Conservation (phyloP, 2,329 filamentous ascomycete species). For the Dryadomyces sulphureus region DNA sequence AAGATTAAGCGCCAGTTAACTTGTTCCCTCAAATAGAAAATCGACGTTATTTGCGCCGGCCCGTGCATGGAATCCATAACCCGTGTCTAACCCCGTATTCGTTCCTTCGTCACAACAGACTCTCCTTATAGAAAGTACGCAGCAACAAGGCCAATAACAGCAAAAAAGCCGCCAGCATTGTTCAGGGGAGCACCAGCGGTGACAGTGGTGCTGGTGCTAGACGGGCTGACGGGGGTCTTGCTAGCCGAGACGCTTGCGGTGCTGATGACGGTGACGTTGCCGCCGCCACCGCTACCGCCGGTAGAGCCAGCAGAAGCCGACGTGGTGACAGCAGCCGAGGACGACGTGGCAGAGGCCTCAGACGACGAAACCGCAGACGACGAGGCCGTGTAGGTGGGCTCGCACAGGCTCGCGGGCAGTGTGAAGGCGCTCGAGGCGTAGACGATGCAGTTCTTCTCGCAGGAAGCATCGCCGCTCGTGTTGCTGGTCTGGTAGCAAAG, state of each 20-base stretch:
- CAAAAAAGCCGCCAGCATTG: conserved; percentile 19
- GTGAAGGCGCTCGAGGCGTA: conserved; percentile 24
- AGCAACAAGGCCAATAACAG: conserved; percentile 22
- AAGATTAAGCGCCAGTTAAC: too few relatives aligned
- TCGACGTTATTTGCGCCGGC: too few relatives aligned
- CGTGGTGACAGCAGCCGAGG: conserved; percentile 7
- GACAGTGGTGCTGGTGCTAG: background rate
- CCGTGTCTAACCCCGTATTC: too few relatives aligned
- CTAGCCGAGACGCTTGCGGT: background rate
- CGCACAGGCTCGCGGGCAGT: conserved; percentile 21
- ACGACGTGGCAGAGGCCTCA: conserved; percentile 5
- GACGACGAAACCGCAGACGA: conserved; percentile 6
- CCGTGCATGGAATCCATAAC: too few relatives aligned
- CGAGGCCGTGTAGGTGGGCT: conserved; percentile 14
- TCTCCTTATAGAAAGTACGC: conserved; percentile 27
- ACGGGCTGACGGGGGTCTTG: background rate
- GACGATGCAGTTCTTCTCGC: conserved; percentile 34
- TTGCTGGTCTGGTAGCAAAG: conserved; percentile 25
- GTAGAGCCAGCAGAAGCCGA: background rate
- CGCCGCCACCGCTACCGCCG: background rate
- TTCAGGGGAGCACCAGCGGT: conserved; percentile 11
- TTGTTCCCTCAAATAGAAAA: too few relatives aligned
- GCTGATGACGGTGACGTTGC: background rate
- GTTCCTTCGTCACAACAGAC: too few relatives aligned
- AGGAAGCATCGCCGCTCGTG: conserved; percentile 28